Evolutionary conservation across 176 grass and related monocot species (phyloP).

Genomic region (Zizania latifolia): DNA sequence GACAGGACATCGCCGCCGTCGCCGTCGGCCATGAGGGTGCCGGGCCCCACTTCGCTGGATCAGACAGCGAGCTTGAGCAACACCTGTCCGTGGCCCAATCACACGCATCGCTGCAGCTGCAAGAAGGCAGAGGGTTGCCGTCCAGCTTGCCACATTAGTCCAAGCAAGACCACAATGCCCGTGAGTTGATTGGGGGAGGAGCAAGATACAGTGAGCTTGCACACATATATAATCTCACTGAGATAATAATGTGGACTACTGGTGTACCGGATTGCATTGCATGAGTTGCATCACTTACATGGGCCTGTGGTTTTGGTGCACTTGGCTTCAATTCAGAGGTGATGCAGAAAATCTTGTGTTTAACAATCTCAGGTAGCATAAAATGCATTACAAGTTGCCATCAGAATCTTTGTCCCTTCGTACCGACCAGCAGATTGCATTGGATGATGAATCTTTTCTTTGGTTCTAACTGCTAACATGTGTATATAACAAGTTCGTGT

Average conservation of each 20-base stretch:
- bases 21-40: neutral
- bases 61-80: neutral
- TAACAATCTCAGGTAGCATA: neutral
- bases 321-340: neutral
- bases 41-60: neutral
- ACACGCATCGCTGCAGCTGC: neutral
- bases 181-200: neutral
- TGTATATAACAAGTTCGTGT: neutral
- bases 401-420: neutral
- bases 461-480: neutral
- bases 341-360: neutral
- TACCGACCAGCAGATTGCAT: neutral
- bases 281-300: neutral
- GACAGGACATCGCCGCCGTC: neutral
- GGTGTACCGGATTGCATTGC: too few species aligned
- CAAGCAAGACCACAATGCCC: neutral
- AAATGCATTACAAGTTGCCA: neutral
- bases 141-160: neutral
- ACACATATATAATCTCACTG: neutral
- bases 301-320: neutral
- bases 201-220: neutral
- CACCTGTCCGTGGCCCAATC: constrained; percentile 1
- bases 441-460: neutral
- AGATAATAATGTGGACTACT: neutral
- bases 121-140: neutral